Conservation (phyloP, 352 stramenopile genomes). For the Vaucheria bursata region DNA sequence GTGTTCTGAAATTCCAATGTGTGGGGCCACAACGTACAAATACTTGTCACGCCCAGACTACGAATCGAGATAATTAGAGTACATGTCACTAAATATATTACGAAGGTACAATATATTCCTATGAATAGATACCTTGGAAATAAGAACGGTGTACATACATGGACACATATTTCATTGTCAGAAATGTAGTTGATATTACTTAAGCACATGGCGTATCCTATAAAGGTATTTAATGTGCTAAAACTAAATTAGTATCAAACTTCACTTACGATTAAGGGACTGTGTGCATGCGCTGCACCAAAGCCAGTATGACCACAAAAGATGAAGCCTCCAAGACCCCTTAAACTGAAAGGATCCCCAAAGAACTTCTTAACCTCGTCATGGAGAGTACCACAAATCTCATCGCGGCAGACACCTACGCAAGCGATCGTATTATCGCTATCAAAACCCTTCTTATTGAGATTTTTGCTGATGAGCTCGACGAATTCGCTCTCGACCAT, state of each 20-base stretch:
- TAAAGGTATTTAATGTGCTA: background rate
- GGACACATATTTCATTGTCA: no score
- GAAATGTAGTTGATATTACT: no score
- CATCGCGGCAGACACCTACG: conserved; percentile 18
- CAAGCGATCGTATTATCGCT: conserved; percentile 19
- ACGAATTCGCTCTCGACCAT: background rate
- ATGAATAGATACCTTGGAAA: no score
- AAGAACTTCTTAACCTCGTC: conserved; percentile 9
- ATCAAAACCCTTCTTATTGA: conserved; percentile 8
- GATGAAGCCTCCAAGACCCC: conserved; percentile 22
- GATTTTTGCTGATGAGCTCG: background rate
- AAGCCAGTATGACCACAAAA: conserved; percentile 20
- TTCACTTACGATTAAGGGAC: conserved; percentile 7
- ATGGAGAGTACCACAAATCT: conserved; percentile 17
- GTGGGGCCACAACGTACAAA: conserved; percentile 25
- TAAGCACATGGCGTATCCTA: no score
- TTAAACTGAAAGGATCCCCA: conserved; percentile 14
- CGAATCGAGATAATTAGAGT: no score
- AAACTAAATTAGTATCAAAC: background rate
- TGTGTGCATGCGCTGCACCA: conserved; percentile 16
- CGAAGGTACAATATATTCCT: no score
- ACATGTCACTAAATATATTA: no score
- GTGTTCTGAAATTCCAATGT: conserved; percentile 14
- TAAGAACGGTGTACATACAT: no score
- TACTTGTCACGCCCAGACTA: conserved; percentile 15